Evolutionary conservation across 2,329 filamentous ascomycete species (phyloP).

Genomic region (Teratosphaeria pseudoeucalypti): DNA sequence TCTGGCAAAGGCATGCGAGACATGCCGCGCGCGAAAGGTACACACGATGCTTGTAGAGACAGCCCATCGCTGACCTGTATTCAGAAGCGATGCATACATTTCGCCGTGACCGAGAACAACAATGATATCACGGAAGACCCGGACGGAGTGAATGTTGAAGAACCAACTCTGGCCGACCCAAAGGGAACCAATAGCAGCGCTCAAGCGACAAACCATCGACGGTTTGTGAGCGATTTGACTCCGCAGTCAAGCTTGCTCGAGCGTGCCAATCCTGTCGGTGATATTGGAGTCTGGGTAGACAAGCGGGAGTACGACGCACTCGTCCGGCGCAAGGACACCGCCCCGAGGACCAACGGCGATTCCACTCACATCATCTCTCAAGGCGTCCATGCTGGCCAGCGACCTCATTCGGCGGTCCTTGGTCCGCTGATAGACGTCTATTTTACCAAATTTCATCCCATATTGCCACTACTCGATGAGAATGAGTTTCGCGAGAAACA

Average conservation of each 20-base stretch:
- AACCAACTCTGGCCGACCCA: background rate
- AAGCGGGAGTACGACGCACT: constrained; percentile 21
- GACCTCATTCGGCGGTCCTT: constrained; percentile 25
- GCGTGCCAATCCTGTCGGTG: constrained; percentile 17
- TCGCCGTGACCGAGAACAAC: constrained; percentile 6
- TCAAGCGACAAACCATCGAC: constrained; percentile 6
- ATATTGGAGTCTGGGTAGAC: constrained; percentile 28
- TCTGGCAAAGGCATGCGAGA: constrained; percentile 24
- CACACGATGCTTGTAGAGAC: background rate
- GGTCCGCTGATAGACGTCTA: constrained; percentile 36
- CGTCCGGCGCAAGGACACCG: constrained; percentile 14
- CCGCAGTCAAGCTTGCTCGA: constrained; percentile 38
- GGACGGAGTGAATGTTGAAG: background rate
- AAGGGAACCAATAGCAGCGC: background rate
- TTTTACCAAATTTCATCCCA: constrained; percentile 35
- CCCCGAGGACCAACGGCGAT: constrained; percentile 15
- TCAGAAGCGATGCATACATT: constrained; percentile 26
- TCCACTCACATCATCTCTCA: background rate
- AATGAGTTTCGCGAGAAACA: constrained; percentile 31
- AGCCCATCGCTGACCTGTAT: background rate
- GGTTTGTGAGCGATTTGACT: constrained; percentile 37
- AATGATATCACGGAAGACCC: background rate
- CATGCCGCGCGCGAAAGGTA: constrained; percentile 23
- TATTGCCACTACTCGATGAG: constrained; percentile 38
- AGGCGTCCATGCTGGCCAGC: constrained; percentile 4